Evolutionary conservation across 2,329 filamentous ascomycete species (phyloP), one percentile per base, ranked within the genome.

Genomic region (Fusarium fracticaudum): DNA sequence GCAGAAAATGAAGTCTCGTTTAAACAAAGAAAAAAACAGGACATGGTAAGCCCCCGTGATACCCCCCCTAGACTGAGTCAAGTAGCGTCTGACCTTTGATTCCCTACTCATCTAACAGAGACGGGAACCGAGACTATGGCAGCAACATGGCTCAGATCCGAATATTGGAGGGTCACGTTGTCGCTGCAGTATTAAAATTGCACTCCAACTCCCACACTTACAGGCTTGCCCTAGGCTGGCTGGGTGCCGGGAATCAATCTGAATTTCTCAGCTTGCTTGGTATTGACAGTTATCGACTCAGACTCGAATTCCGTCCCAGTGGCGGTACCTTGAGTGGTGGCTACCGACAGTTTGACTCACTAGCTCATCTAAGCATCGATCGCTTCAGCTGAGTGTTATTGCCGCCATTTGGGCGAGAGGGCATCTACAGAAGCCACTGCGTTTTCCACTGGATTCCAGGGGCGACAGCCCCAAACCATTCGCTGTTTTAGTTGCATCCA

Each of bases 21-120:
- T 33, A 45, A 58, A 61, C 71, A 67, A 72, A 59, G 57, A 20
- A 51, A 61, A 68, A 29, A 45, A 31, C 44, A 48, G 48, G 31
- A 44, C 50, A 24, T 38, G 64, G 68, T 60, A 57, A 60, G 55
- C 33, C 45, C 60, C 60, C 71, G 69, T 74, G 71, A 72, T 61
- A 47, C 44, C 63, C 63, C 63, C 71, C 66, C 55, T 60, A 43
- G 64, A 65, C 72, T 69, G 72, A 74, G 72, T 74, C 72, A 74
- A 69, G 72, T 74, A 74, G 72, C 72, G 72, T 74, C 72, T 74
- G 72, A 72, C 72, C 68, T 74, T 71, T 61, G 59, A 51, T 72
- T 66, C 57, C 71, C 31, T 74, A 69, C 72, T 74, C 72, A 74
- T 74, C 67, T 74, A 74, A 72, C 55, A 69, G 60, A 74, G 71